Conservation (phyloP, 2,329 filamentous ascomycete species). For the Orbilia quercus region DNA sequence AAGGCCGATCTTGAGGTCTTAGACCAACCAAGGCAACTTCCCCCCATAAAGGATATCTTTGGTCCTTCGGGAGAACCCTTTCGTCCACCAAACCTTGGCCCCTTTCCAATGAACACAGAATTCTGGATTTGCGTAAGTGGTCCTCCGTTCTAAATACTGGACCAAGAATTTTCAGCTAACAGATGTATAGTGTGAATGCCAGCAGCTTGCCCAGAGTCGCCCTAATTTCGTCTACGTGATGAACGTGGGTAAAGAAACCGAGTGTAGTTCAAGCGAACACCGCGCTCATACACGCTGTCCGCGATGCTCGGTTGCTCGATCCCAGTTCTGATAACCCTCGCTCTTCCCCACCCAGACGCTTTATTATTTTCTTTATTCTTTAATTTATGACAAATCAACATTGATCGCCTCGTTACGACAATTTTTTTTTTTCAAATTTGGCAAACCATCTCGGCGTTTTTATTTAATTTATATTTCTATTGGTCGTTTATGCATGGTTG, state of each 20-base stretch:
- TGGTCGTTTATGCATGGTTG: neutral
- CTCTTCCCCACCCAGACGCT: neutral
- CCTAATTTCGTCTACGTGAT: conserved; percentile 47
- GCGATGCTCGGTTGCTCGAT: conserved; percentile 42
- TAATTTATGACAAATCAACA: neutral
- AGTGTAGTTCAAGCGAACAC: conserved; percentile 42
- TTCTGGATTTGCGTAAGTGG: conserved; percentile 53
- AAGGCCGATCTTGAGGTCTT: conserved; percentile 28
- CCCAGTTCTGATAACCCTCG: conserved; percentile 19
- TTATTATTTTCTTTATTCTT: neutral
- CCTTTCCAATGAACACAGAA: conserved; percentile 23
- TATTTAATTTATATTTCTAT: neutral
- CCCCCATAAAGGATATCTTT: conserved; percentile 46
- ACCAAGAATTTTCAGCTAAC: neutral
- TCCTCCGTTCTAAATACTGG: neutral
- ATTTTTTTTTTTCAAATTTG: neutral
- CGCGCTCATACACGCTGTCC: conserved; percentile 27
- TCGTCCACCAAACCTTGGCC: conserved; percentile 16
- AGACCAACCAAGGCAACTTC: conserved; percentile 35
- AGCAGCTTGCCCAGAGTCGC: conserved; percentile 36
- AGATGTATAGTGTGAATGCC: conserved; percentile 44
- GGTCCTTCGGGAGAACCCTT: conserved; percentile 39
- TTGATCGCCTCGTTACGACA: neutral
- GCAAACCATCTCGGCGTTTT: neutral
- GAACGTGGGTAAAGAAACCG: conserved; percentile 43